These are phyloP conservation scores for Euryodendron excelsum DNA, from an alignment of 148 eudicot genomes.

Conservation along the genomic window DNA sequence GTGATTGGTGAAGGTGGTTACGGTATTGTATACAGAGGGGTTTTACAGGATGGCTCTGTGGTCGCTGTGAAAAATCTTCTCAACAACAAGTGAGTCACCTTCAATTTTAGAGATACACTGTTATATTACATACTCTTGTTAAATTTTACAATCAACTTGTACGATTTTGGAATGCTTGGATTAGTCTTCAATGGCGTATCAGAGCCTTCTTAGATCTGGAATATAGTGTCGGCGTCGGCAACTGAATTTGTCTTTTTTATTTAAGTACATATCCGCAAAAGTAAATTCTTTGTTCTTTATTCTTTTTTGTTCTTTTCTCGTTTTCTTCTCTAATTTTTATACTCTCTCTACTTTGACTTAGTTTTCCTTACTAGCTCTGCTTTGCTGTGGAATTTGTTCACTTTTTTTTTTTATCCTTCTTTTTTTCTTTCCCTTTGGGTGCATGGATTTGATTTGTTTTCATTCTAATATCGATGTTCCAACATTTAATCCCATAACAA, in stretches of 20 bases:
- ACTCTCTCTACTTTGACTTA: constrained; percentile 30
- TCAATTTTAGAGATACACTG: background rate
- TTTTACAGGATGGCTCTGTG: constrained; percentile 70
- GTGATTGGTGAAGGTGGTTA: constrained; percentile 94
- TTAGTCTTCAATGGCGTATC: constrained; percentile 5
- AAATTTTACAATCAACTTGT: background rate
- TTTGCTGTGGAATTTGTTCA: constrained; percentile 1
- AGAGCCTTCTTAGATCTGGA: constrained; percentile 30
- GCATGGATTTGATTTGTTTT: background rate
- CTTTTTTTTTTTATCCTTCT: constrained; percentile 24
- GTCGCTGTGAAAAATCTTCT: constrained; percentile 85
- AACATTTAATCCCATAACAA: background rate
- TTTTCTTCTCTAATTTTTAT: constrained; percentile 30
- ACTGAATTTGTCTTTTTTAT: constrained; percentile 23
- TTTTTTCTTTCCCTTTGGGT: constrained; percentile 3
- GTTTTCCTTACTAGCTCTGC: constrained; percentile 8
- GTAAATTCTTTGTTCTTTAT: constrained; percentile 29
- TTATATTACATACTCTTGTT: background rate
- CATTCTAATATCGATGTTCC: background rate
- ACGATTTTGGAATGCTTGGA: background rate
- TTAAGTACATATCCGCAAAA: background rate
- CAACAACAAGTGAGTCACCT: constrained; percentile 72
- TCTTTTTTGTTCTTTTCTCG: constrained; percentile 33
- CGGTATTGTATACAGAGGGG: constrained; percentile 80
- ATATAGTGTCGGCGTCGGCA: constrained; percentile 14